Base-by-base conservation (phyloP, 768 basidiomycete species). In the Tricholoma bakamatsutake region DNA sequence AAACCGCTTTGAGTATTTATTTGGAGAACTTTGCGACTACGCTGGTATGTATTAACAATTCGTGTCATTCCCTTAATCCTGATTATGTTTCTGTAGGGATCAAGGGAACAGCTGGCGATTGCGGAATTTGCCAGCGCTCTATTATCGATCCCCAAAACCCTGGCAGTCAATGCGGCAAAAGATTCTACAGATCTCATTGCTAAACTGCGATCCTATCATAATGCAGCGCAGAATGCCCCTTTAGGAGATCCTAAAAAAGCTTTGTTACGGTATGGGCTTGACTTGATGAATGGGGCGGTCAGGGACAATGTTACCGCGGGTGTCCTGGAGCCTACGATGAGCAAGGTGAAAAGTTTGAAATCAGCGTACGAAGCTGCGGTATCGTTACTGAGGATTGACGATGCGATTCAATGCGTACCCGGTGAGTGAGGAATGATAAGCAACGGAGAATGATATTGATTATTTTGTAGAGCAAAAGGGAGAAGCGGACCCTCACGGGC, bases 11-110 rank as follows among this genome's bases (percentile, higher is more conserved):
- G 51, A 96, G 92, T 70, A 94, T 98, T 67, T 98, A 98, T 71
- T 73, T 98, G 54, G 96, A 99, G 72, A 99, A 97, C 76, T 98
- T 98, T 77, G 97, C 97, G 0, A 98, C 93, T 4, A 98, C 94
- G 18, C 74, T 98, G 71, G 96, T 96, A 69, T 69, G 88, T 77
- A 50, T 28, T 40, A 28, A 39, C n/a, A 11, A 27, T 1, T 35
- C 30, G 27, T 34, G 28, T 34, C 35, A 31, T 33, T 59, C 43
- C n/a, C 54, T 45, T 46, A 45, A 24, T 61, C 48, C 59, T 53
- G 56, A 48, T 55, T 52, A 21, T 49, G 50, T 40, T 57, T 39
- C 51, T 50, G 21, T 66, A 98, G 96, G 97, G 96, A 47, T 99
- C 97, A 18, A 81, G 97, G 62, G 97, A 99, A 73, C 97, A 99